A percentile compares a stretch with the other conserved stretches of the same genome.
Evolutionary conservation across 352 stramenopile genomes (phyloP).

Genomic region (Thalassiosira exigua): DNA sequence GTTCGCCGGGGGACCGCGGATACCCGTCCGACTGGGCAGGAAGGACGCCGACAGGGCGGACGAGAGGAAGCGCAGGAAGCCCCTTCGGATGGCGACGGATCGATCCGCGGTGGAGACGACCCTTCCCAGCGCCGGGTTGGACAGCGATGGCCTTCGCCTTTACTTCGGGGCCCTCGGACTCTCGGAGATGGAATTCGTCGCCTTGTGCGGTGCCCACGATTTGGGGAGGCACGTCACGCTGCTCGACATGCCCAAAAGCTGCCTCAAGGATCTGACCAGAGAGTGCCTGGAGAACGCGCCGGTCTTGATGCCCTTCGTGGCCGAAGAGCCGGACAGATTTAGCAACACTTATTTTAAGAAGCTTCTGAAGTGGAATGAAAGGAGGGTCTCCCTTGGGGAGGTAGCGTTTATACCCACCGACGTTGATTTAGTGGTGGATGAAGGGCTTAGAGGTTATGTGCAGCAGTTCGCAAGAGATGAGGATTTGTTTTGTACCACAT

Average conservation of each 20-base stretch:
- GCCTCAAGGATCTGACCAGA: conserved; percentile 68
- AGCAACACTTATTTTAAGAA: conserved; percentile 65
- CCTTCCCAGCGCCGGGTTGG: conserved; percentile 61
- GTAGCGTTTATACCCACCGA: too few species aligned
- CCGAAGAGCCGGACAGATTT: conserved; percentile 56
- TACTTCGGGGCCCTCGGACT: conserved; percentile 70
- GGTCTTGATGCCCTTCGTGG: conserved; percentile 70
- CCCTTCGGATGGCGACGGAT: conserved; percentile 31
- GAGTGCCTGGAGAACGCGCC: conserved; percentile 74
- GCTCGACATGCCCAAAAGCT: conserved; percentile 68
- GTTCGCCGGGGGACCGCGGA: too few species aligned
- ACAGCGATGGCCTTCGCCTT: conserved; percentile 67
- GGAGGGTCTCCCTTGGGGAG: too few species aligned
- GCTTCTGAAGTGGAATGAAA: conserved; percentile 69
- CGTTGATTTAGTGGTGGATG: too few species aligned
- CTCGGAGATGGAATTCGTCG: conserved; percentile 68
- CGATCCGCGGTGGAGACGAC: conserved; percentile 58
- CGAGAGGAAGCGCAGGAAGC: conserved; percentile 23
- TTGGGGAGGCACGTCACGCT: conserved; percentile 73
- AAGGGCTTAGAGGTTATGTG: too few species aligned
- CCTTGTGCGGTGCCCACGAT: conserved; percentile 65
- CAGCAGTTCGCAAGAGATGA: too few species aligned
- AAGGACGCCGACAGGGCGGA: too few species aligned
- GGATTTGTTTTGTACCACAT: too few species aligned
- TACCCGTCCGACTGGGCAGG: too few species aligned